These are phyloP conservation scores for Ophiostoma australiae DNA, from an alignment of 2,329 filamentous ascomycete genomes.

Conservation along the genomic window DNA sequence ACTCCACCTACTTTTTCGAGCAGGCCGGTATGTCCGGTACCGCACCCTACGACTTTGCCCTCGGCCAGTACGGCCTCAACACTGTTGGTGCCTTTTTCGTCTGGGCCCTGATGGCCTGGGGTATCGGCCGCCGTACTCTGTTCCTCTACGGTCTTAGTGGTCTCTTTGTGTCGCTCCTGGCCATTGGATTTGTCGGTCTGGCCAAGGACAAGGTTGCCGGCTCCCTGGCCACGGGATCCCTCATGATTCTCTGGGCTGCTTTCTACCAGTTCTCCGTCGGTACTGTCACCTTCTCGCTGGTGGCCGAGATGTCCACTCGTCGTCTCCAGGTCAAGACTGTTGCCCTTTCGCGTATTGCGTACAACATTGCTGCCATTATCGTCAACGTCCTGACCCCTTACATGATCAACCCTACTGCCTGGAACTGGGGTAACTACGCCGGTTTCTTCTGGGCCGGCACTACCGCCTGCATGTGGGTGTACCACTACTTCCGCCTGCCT, in stretches of 20 bases:
- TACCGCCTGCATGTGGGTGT: slow-evolving; percentile 44
- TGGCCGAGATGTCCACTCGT: slow-evolving; percentile 43
- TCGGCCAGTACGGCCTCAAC: slow-evolving; percentile 48
- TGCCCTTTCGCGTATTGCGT: slow-evolving; percentile 42
- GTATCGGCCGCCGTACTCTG: slow-evolving; percentile 47
- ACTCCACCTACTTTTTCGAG: slow-evolving; percentile 39
- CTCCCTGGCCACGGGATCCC: slow-evolving; percentile 45
- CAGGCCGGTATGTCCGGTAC: slow-evolving; percentile 41
- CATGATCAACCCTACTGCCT: slow-evolving; percentile 44
- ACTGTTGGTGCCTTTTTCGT: slow-evolving; percentile 48
- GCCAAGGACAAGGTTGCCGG: slow-evolving; percentile 40
- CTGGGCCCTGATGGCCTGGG: slow-evolving; percentile 45
- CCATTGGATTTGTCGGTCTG: slow-evolving; percentile 35
- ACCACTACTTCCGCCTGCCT: slow-evolving; percentile 49
- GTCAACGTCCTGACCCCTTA: slow-evolving; percentile 44
- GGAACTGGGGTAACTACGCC: slow-evolving; percentile 46
- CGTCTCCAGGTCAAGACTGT: slow-evolving; percentile 45
- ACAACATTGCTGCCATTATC: slow-evolving; percentile 46
- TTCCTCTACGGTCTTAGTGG: slow-evolving; percentile 28
- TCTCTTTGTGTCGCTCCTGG: slow-evolving; percentile 39
- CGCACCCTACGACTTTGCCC: slow-evolving; percentile 40
- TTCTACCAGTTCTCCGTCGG: slow-evolving; percentile 45
- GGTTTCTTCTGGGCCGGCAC: slow-evolving; percentile 46
- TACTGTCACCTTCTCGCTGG: slow-evolving; percentile 25
- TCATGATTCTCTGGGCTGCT: slow-evolving; percentile 43